Base-by-base conservation (phyloP, 306 rosid species). In the Gastrolobium bilobum region DNA sequence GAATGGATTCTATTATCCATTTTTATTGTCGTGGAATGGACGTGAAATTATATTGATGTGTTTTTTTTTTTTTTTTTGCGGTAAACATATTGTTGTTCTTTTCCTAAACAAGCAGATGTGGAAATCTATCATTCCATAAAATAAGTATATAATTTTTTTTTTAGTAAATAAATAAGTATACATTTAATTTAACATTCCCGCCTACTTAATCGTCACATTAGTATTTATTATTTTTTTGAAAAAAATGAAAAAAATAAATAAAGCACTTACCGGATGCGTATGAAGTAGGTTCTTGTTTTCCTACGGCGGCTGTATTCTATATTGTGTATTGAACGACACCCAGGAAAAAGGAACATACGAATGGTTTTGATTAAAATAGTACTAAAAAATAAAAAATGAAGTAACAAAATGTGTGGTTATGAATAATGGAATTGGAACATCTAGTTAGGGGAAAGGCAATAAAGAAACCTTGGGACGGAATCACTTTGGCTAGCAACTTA, bases 361-460 rank as follows among this genome's bases (percentile, higher is more conserved):
- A 34, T 68, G 76, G 26, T 29, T 67, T 6, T 26, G 61, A 37
- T 57, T 58, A 57, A 68, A 52, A 53, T 4, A 67, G 58, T 57
- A 4, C 57, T 26, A 48, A 67, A 31, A 47, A 77, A 15, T 10
- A 7, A 42, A 67, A 76, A 20, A 20, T 20, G 26, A 20, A 60
- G 73, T 57, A 50, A 58, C 3, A 68, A 81, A 81, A 68, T 60
- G 67, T 58, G 6, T 44, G 79, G 64, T 71, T 78, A 53, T 54
- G 7, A 61, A 51, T 64, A 26, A 56, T 47, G 44, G 79, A 71
- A 67, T 51, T 73, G 48, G 68, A 79, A 75, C 33, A 60, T 57
- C 15, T 3, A 7, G 59, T 80, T 84, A 64, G 81, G 87, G 82
- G 82, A 59, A 30, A 52, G 68, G 51, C 44, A 71, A 63, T 29